A percentile compares a stretch with the other conserved stretches of the same genome.
These are phyloP conservation scores for Anisodus tanguticus DNA, from an alignment of 257 asterid genomes.

Conservation along the genomic window DNA sequence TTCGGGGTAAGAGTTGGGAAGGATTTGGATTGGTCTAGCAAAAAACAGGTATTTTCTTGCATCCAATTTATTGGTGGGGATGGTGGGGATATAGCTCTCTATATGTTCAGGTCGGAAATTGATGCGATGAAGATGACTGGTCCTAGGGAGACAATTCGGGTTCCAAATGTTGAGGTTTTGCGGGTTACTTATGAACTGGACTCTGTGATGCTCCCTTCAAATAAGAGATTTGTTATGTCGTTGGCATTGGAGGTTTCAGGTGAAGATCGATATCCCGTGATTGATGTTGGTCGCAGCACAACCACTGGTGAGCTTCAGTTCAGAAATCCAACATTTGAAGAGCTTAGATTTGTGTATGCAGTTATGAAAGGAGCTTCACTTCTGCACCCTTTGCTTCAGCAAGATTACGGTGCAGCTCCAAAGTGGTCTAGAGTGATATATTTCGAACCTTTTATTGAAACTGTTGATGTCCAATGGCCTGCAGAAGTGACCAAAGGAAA, in stretches of 20 bases:
- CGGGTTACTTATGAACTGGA: conserved; percentile 60
- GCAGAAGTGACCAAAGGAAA: conserved; percentile 45
- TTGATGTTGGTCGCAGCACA: conserved; percentile 54
- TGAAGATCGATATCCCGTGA: conserved; percentile 54
- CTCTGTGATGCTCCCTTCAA: conserved; percentile 45
- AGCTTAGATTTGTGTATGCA: conserved; percentile 55
- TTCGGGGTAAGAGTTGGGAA: conserved; percentile 53
- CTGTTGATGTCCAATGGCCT: conserved; percentile 65
- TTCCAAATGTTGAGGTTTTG: conserved; percentile 52
- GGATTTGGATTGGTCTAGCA: conserved; percentile 55
- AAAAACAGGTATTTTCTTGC: conserved; percentile 57
- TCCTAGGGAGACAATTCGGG: conserved; percentile 51
- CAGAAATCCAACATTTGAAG: conserved; percentile 57
- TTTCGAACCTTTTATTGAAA: conserved; percentile 57
- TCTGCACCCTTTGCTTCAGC: conserved; percentile 58
- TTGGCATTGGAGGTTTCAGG: conserved; percentile 56
- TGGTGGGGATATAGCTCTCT: conserved; percentile 62
- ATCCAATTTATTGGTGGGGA: conserved; percentile 62
- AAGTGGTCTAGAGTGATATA: conserved; percentile 43
- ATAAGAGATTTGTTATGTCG: conserved; percentile 43
- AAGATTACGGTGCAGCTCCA: conserved; percentile 42
- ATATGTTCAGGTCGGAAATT: conserved; percentile 54
- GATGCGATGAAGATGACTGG: conserved; percentile 57
- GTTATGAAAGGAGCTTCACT: conserved; percentile 46
- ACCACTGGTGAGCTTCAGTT: conserved; percentile 48